Evolutionary conservation across 148 eudicot genomes (phyloP).

Genomic region (Vaccinium corymbosum): DNA sequence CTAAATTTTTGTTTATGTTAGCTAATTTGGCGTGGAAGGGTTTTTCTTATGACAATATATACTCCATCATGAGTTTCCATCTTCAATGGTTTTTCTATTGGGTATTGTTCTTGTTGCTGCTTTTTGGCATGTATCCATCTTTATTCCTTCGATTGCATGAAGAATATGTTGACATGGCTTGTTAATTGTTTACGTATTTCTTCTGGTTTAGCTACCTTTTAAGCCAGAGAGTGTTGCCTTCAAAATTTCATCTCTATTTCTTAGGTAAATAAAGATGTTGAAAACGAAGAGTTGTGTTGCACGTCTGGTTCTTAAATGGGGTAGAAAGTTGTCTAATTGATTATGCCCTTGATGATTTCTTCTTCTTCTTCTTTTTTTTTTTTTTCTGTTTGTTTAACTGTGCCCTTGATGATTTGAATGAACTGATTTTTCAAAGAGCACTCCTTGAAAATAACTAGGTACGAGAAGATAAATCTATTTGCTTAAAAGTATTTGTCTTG

Average conservation of each 20-base stretch:
- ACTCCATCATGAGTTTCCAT: background rate
- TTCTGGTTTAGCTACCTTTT: background rate
- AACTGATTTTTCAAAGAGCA: no score
- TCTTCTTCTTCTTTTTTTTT: no score
- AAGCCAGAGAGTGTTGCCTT: background rate
- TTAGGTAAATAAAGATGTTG: background rate
- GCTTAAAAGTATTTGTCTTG: no score
- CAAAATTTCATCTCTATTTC: background rate
- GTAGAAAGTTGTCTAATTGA: no score
- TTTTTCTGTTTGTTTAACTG: no score
- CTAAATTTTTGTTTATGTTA: slow-evolving; percentile 10
- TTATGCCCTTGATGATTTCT: no score
- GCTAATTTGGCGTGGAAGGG: background rate
- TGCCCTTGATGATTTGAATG: no score
- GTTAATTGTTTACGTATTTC: background rate
- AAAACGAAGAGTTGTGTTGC: no score
- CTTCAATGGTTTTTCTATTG: background rate
- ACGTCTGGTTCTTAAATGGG: no score
- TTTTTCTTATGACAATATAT: background rate
- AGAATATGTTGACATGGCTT: background rate
- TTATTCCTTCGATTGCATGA: background rate
- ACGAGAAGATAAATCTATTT: no score
- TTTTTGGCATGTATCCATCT: background rate
- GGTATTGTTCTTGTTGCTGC: background rate
- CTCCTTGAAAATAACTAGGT: no score